These are phyloP conservation scores for Huntiella bhutanensis DNA, from an alignment of 2,329 filamentous ascomycete genomes.

Conservation along the genomic window DNA sequence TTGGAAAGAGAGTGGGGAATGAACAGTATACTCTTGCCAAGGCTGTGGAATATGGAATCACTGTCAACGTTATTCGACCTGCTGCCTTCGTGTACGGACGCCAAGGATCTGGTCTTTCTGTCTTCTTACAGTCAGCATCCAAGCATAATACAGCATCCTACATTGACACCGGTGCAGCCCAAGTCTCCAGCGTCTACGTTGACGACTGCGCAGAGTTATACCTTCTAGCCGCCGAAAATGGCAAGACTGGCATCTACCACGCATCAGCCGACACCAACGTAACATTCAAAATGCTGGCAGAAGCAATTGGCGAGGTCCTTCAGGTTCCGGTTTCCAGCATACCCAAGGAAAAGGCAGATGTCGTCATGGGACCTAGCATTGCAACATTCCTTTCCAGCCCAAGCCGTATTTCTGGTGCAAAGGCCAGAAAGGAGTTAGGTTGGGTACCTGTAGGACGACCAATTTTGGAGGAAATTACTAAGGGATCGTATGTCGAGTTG, in stretches of 20 bases:
- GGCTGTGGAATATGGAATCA: constrained; percentile 17
- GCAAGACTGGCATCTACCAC: constrained; percentile 20
- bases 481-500: constrained; percentile 15
- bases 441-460: constrained; percentile 20
- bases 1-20: constrained; percentile 15
- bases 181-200: constrained; percentile 21
- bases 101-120: constrained; percentile 20
- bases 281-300: constrained; percentile 16
- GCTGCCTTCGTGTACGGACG: constrained; percentile 26
- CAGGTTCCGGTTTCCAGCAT: constrained; percentile 13
- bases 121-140: constrained; percentile 16
- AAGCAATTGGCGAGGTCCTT: constrained; percentile 15
- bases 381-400: constrained; percentile 18
- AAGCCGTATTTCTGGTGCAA: constrained; percentile 19
- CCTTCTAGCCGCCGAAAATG: constrained; percentile 20
- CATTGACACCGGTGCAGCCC: constrained; percentile 17
- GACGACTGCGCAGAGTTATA: constrained; percentile 25
- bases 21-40: constrained; percentile 18
- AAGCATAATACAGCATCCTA: constrained; percentile 16
- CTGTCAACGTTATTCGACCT: constrained; percentile 21
- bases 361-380: constrained; percentile 19
- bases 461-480: constrained; percentile 19
- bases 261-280: constrained; percentile 17
- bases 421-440: constrained; percentile 21
- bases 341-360: constrained; percentile 13